Conservation (phyloP, 73 alveolate genomes). For the Uronychia setigera region DNA sequence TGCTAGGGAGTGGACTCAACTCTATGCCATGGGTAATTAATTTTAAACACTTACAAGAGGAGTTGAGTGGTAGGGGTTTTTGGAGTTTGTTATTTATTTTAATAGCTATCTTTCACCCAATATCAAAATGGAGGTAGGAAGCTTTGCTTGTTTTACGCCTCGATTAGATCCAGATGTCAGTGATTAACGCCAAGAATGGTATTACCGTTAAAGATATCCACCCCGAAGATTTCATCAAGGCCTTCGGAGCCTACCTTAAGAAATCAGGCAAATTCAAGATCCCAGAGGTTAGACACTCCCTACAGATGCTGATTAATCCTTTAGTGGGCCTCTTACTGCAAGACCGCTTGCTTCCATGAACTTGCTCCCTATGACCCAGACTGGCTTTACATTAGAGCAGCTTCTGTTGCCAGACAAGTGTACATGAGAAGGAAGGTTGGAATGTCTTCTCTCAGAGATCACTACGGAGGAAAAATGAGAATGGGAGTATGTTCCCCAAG, state of each 20-base stretch:
- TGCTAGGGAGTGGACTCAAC: no score
- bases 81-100: background rate
- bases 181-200: slow-evolving; percentile 63
- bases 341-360: slow-evolving; percentile 87
- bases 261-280: slow-evolving; percentile 89
- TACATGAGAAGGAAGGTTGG: slow-evolving; percentile 90
- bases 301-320: background rate
- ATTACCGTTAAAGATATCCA: slow-evolving; percentile 92
- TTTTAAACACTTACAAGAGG: no score
- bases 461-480: slow-evolving; percentile 87
- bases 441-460: slow-evolving; percentile 69
- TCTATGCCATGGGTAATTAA: no score
- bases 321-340: slow-evolving; percentile 83
- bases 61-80: no score
- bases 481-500: slow-evolving; percentile 81
- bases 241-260: slow-evolving; percentile 92
- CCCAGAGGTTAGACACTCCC: slow-evolving; percentile 68
- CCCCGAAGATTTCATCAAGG: slow-evolving; percentile 88
- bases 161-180: slow-evolving; percentile 33
- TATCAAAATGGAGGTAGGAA: slow-evolving; percentile 46
- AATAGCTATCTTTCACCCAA: background rate
- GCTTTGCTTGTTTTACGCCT: background rate
- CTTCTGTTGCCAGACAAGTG: slow-evolving; percentile 94
- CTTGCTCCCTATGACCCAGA: slow-evolving; percentile 94
- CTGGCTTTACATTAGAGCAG: slow-evolving; percentile 97